Percentiles rank a stretch among this genome's conserved stretches.
phyloP scores from a whole-genome alignment of 495 filamentous ascomycete species.

The Amphirosellinia nigrospora region DNA sequence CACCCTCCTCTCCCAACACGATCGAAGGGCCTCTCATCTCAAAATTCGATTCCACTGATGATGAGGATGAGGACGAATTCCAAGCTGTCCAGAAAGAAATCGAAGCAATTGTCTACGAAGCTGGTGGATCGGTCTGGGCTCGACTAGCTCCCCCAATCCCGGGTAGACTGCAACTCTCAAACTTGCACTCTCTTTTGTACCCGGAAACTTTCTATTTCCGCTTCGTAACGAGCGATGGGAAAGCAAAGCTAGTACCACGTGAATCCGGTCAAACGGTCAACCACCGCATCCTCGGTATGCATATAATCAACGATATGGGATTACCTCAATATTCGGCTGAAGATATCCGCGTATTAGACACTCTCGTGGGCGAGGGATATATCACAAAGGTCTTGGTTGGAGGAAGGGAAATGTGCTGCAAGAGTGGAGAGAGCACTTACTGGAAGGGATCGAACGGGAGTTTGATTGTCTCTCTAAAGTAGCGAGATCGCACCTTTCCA shows the following conservation, averaged over 20 bases:
- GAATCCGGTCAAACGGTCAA: conserved; percentile 3
- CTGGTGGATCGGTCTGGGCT: conserved; percentile 27
- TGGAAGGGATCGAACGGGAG: too few species aligned
- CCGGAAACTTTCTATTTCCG: conserved; percentile 31
- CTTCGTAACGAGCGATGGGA: conserved; percentile 25
- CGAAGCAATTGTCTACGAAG: conserved; percentile 27
- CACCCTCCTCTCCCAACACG: conserved; percentile 21
- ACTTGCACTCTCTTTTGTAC: conserved; percentile 17
- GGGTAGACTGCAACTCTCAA: neutral
- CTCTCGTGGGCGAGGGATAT: too few species aligned
- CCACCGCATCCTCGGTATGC: conserved; percentile 14
- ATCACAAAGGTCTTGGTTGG: too few species aligned
- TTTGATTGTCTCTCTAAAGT: too few species aligned
- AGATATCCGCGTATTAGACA: conserved; percentile 27
- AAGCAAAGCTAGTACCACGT: conserved; percentile 23
- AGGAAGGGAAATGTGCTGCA: too few species aligned
- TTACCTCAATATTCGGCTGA: conserved; percentile 31
- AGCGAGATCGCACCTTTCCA: too few species aligned
- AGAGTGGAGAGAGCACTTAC: too few species aligned
- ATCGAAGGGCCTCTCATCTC: conserved; percentile 28
- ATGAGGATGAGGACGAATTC: neutral
- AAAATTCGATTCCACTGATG: conserved; percentile 23
- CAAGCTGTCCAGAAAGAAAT: conserved; percentile 20
- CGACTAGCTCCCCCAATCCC: conserved; percentile 24
- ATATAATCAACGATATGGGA: conserved; percentile 24